Conservation (phyloP, 768 basidiomycete genomes). For the Mycena filopes region DNA sequence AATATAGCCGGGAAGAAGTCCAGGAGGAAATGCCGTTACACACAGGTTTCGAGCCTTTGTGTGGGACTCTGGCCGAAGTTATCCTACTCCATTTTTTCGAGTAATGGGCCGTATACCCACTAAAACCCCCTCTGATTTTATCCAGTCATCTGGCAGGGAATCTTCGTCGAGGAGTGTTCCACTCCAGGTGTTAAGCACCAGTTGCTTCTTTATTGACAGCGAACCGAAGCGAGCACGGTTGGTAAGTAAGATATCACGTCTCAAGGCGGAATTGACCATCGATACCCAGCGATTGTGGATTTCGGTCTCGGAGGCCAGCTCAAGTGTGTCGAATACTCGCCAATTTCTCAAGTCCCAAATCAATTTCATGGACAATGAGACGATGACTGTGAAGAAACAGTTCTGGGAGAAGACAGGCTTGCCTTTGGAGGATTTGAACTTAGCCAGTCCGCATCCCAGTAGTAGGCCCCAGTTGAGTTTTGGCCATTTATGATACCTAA, state of each 20-base stretch:
- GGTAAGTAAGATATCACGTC: not conserved
- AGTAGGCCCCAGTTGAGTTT: conserved; percentile 8
- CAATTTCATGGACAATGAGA: conserved; percentile 16
- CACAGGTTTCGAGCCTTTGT: no score
- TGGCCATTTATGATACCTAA: no score
- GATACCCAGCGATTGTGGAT: conserved; percentile 19
- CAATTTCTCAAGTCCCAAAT: conserved; percentile 12
- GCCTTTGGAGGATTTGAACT: not conserved
- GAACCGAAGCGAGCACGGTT: conserved; percentile 6
- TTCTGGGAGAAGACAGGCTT: not conserved
- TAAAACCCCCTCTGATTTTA: no score
- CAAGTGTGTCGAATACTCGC: not conserved
- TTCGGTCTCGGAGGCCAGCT: not conserved
- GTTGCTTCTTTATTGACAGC: not conserved
- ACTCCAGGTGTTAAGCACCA: no score
- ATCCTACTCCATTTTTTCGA: no score
- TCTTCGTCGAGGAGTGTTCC: no score
- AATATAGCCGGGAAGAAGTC: conserved; percentile 8
- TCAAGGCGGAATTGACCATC: conserved; percentile 5
- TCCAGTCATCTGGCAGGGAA: no score
- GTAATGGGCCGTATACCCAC: no score
- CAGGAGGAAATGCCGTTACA: conserved; percentile 17
- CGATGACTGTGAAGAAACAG: not conserved
- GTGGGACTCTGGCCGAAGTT: no score
- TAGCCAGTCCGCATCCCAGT: not conserved